phyloP scores from a whole-genome alignment of 371 early-diverging fungal species.

The Haplosporangium sp. region DNA sequence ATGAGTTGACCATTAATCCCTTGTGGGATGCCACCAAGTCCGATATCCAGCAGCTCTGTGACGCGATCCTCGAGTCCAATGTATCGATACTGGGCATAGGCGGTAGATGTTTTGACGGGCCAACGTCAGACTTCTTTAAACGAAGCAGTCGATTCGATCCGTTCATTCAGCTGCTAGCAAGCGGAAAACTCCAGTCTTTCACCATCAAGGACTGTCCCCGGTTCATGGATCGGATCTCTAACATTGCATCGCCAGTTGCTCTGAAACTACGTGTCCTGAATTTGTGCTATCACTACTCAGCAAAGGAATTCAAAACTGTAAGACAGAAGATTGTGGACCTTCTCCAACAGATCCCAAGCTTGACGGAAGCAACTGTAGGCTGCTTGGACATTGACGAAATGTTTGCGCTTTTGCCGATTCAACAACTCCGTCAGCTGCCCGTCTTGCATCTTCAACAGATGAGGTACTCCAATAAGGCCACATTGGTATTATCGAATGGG shows the following conservation, averaged over 20 bases:
- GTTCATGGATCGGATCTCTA: neutral
- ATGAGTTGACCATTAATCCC: neutral
- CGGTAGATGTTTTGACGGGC: neutral
- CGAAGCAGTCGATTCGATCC: neutral
- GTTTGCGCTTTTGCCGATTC: too few relatives aligned
- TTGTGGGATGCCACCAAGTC: slow-evolving; percentile 3
- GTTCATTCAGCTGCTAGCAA: neutral
- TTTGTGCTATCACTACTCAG: too few relatives aligned
- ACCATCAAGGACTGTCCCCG: neutral
- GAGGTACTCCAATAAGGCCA: too few relatives aligned
- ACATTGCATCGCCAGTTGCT: neutral
- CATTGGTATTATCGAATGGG: too few relatives aligned
- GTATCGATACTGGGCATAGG: neutral
- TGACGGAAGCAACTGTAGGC: too few relatives aligned
- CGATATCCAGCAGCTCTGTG: neutral
- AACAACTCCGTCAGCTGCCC: too few relatives aligned
- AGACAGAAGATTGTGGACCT: too few relatives aligned
- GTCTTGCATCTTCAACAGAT: too few relatives aligned
- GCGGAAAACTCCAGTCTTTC: neutral
- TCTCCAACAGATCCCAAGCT: too few relatives aligned
- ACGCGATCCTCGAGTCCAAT: slow-evolving; percentile 1
- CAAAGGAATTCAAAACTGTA: too few relatives aligned
- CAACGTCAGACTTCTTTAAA: neutral
- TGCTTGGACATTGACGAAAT: too few relatives aligned
- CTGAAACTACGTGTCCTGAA: neutral